phyloP scores from a whole-genome alignment of 2,329 filamentous ascomycete genomes.

The Xylaria sp. region DNA sequence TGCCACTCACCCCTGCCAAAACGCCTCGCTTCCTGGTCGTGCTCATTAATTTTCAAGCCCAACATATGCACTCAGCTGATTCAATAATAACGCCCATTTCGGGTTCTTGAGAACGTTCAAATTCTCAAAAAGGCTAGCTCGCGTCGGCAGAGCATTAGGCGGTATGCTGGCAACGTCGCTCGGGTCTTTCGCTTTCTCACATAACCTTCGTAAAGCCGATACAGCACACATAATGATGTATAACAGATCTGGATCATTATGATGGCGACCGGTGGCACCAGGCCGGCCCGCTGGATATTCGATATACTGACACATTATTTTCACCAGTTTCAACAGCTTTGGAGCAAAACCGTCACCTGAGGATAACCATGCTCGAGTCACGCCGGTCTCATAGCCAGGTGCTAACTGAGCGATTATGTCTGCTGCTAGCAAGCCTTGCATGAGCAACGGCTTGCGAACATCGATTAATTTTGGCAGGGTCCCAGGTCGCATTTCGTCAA shows the following conservation, averaged over 20 bases:
- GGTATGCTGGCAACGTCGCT: constrained; percentile 65
- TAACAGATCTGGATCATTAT: constrained; percentile 62
- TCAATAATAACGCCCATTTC: constrained; percentile 72
- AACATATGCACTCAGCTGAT: constrained; percentile 73
- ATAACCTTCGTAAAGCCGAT: constrained; percentile 72
- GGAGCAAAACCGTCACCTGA: constrained; percentile 86
- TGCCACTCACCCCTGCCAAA: constrained; percentile 23
- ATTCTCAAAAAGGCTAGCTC: constrained; percentile 73
- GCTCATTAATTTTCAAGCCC: constrained; percentile 48
- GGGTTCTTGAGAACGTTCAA: constrained; percentile 69
- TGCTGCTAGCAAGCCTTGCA: constrained; percentile 90
- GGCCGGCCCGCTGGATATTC: constrained; percentile 58
- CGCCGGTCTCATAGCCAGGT: constrained; percentile 73
- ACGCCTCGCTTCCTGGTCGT: constrained; percentile 41
- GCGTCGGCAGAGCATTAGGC: constrained; percentile 70
- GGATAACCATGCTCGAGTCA: constrained; percentile 83
- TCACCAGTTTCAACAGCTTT: constrained; percentile 79
- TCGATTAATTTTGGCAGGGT: constrained; percentile 76
- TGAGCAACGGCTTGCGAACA: constrained; percentile 85
- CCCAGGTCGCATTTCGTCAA: constrained; percentile 63
- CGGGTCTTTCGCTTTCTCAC: constrained; percentile 73
- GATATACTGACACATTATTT: constrained; percentile 73
- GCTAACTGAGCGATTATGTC: constrained; percentile 85
- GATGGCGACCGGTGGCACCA: constrained; percentile 49
- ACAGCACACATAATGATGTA: constrained; percentile 76